phyloP scores from a whole-genome alignment of 176 grass and related monocot species.

The Phragmites australis region DNA sequence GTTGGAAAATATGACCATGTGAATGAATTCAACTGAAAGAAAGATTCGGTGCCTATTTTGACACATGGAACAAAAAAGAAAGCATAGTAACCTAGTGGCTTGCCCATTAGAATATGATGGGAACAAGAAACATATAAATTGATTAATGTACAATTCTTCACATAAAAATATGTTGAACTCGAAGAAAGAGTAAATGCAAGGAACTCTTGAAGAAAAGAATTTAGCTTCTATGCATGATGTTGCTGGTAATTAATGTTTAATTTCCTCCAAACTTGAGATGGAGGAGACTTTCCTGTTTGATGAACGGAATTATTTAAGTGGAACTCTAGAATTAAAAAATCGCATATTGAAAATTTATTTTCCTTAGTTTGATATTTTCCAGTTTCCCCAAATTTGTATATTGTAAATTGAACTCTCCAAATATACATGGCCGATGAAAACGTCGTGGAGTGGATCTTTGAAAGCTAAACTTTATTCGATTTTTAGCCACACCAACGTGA shows the following conservation, averaged over 20 bases:
- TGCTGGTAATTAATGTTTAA: background rate
- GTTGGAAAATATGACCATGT: background rate
- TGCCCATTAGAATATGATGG: background rate
- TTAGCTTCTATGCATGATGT: background rate
- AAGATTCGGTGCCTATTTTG: background rate
- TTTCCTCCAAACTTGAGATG: background rate
- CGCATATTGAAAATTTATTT: background rate
- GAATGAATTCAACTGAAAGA: background rate
- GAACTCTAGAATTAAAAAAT: too few species aligned
- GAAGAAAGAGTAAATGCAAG: background rate
- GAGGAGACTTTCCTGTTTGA: background rate
- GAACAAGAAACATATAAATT: background rate
- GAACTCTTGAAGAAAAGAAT: background rate
- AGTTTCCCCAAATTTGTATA: background rate
- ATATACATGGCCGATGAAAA: background rate
- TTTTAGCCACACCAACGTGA: conserved; percentile 39
- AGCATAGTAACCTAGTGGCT: background rate
- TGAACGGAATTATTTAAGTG: too few species aligned
- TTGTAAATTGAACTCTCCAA: background rate
- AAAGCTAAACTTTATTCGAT: conserved; percentile 32
- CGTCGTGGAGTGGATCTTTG: background rate
- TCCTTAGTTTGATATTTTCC: background rate
- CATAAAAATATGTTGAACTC: background rate
- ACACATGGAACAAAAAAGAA: background rate
- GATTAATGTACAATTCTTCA: background rate